Evolutionary conservation across 441 rosid species (phyloP).

Genomic region (Breynia disticha): DNA sequence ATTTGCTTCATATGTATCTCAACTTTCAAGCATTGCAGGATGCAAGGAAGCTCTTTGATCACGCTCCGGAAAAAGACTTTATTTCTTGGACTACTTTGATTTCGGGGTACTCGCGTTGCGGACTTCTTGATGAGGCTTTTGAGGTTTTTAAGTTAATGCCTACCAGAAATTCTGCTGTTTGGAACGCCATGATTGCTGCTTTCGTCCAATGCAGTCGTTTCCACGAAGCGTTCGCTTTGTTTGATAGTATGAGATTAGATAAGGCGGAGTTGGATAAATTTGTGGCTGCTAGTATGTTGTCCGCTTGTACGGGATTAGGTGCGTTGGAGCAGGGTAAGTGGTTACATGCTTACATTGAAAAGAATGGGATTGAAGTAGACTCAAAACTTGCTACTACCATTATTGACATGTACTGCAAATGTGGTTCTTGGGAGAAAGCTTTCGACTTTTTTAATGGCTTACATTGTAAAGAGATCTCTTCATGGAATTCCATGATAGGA

Average conservation of each 20-base stretch:
- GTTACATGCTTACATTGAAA: constrained; percentile 21
- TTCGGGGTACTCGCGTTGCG: constrained; percentile 26
- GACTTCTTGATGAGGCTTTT: constrained; percentile 21
- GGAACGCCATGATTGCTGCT: constrained; percentile 35
- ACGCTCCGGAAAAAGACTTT: constrained; percentile 19
- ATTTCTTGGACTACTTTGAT: constrained; percentile 32
- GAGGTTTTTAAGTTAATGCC: constrained; percentile 25
- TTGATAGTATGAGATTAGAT: constrained; percentile 25
- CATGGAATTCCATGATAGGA: constrained; percentile 33
- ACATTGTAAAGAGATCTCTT: constrained; percentile 15
- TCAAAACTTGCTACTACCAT: constrained; percentile 26
- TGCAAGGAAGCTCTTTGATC: constrained; percentile 23
- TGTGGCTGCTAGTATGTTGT: constrained; percentile 27
- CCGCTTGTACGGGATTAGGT: constrained; percentile 27
- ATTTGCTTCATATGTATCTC: constrained; percentile 37
- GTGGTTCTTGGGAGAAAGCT: constrained; percentile 26
- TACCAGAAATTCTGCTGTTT: constrained; percentile 20
- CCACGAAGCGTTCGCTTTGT: constrained; percentile 28
- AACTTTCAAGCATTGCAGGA: constrained; percentile 16
- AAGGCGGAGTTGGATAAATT: constrained; percentile 16
- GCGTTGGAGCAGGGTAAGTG: constrained; percentile 31
- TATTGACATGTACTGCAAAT: constrained; percentile 35
- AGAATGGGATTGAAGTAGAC: constrained; percentile 23
- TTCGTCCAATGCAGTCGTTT: constrained; percentile 16
- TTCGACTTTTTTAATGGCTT: constrained; percentile 12